Evolutionary conservation across 164 flowering plant species (phyloP), one percentile per base, ranked within the genome.

Genomic region (Taxillus chinensis): DNA sequence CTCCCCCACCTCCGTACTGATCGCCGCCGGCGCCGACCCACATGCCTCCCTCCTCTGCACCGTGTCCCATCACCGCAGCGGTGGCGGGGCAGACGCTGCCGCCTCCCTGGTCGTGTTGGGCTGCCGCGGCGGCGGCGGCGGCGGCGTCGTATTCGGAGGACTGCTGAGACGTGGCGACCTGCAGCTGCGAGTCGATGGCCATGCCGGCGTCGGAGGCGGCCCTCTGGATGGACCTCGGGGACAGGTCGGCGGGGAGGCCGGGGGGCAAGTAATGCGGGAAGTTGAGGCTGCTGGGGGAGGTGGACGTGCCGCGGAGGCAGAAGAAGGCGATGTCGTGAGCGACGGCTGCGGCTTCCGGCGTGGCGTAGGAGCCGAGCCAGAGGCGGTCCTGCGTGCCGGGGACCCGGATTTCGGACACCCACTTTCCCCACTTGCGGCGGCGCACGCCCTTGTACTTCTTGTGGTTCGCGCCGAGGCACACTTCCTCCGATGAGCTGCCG

Each of bases 351-450:
- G 79, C 90, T 64, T 85, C 91, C 0, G 89, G 74, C 3, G 83
- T 72, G 10, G 80, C 54, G 71, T 80, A 87, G 43, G 90, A 68
- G 37, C 95, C 95, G 3, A 87, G 68, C 95, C 95, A 87, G 10
- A 87, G 79, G 8, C 95, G 83, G 7, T 74, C 80, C 16, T 73
- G 73, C 1, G 77, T 75, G 14, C 83, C 84, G 0, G 89, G 87
- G 4, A 83, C 82, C 14, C 95, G 69, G 12, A 87, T 83, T 55
- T 87, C 95, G 2, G 95, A 79, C 59, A 87, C 95, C 95, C 95
- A 87, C 58, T 79, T 85, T 39, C 95, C 95, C 95, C 95, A 87
- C 71, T 74, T 82, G 15, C 95, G 63, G 2, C 80, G 70, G 0
- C 90, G 80, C 0, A 87, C 75, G 4, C 93, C 91, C 51, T 62